phyloP scores from a whole-genome alignment of 768 basidiomycete species.

The Leccinum imitatum region DNA sequence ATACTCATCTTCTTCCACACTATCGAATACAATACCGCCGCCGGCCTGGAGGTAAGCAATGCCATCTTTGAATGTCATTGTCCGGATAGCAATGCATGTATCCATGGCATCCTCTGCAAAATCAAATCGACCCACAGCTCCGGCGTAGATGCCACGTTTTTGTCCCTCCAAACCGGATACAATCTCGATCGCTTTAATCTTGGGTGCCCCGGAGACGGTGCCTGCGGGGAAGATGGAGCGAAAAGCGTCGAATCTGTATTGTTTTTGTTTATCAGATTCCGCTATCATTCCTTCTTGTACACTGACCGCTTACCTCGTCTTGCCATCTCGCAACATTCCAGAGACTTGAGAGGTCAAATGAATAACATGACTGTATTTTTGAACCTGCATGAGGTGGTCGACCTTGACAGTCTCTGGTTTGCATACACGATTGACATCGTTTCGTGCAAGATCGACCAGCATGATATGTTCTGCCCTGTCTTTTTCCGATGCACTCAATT shows the following conservation, averaged over 20 bases:
- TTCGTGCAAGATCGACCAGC: conserved; percentile 96
- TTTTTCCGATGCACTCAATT: conserved; percentile 82
- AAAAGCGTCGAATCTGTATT: conserved; percentile 90
- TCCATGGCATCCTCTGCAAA: conserved; percentile 95
- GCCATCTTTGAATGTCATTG: conserved; percentile 95
- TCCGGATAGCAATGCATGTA: conserved; percentile 97
- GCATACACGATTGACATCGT: conserved; percentile 98
- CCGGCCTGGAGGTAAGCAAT: conserved; percentile 92
- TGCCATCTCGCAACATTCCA: conserved; percentile 75
- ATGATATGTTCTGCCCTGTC: conserved; percentile 98
- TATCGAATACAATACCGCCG: conserved; percentile 96
- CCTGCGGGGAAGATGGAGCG: conserved; percentile 98
- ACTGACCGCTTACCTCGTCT: conserved; percentile 62
- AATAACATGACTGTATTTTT: conserved; percentile 98
- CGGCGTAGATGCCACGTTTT: conserved; percentile 91
- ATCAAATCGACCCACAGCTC: conserved; percentile 97
- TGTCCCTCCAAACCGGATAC: conserved; percentile 85
- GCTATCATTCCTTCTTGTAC: conserved; percentile 2
- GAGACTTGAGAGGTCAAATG: conserved; percentile 96
- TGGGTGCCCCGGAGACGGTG: conserved; percentile 97
- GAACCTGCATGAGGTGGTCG: conserved; percentile 88
- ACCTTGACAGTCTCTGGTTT: conserved; percentile 94
- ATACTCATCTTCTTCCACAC: conserved; percentile 97
- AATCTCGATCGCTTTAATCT: conserved; percentile 97
- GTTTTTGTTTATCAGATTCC: conserved; percentile 4